Evolutionary conservation across 2,329 filamentous ascomycete genomes (phyloP), one percentile per base, ranked within the genome.

Genomic region (Aureobasidium sp.): DNA sequence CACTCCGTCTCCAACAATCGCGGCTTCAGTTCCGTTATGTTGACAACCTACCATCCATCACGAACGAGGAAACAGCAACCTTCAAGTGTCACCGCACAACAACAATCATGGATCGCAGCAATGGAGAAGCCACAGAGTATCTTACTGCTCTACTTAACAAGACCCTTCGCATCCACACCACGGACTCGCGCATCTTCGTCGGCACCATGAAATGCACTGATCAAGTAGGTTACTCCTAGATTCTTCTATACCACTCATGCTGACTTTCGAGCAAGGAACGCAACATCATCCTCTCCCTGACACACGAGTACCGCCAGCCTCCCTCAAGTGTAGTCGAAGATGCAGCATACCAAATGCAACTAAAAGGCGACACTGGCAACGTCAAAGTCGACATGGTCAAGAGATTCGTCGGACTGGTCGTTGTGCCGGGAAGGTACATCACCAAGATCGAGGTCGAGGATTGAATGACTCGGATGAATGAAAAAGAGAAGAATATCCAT

Each of bases 151-250:
- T 74, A 44, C 64, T 75, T 17, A 73, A 74, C 73, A 90, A 90
- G 73, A 89, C 85, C 43, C 77, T 97, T 37, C 87, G 92, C 63
- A 78, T 97, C 61, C 84, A 89, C 69, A 90, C 88, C 15, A 89
- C 86, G 5, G 93, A 97, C 72, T 85, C 84, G 17, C 89, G 94
- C 64, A 86, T 96, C 73, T 99, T 97, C 74, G 85, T 92, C 61
- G 94, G 94, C 24, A 82, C 86, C 66, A 89, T 99, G 77, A 97
- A 95, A 76, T 99, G 94, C 78, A 97, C 92, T 34, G 94, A 99
- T 78, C 86, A 88, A 64, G 92, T 95, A 77, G 56, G 36, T 13
- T 17, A 7, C 15, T 17, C 37, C 47, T 10, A 20, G 20, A 20
- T 29, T 36, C 20, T 24, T 15, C 43, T 27, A 6, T 17, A n/a